Evolutionary conservation across 116 monocot species (phyloP), one percentile per base, ranked within the genome.

Genomic region (Iris pallida): DNA sequence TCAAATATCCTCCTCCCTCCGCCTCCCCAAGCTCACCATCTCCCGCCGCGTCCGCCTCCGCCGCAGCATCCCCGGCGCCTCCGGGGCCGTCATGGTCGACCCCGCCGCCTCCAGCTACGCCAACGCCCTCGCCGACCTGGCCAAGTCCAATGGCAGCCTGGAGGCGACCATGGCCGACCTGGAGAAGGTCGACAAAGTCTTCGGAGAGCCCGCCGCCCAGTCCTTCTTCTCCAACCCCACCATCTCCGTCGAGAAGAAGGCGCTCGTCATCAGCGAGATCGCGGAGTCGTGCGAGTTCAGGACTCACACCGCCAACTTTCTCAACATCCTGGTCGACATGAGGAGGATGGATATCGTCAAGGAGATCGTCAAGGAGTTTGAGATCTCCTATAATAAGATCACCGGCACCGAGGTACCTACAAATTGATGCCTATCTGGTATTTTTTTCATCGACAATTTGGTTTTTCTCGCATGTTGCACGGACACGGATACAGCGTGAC

Each of bases 351-450:
- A 79, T 18, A 43, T 89, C 68, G 14, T 91, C 30, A 45, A 57
- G 45, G 85, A 91, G 30, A 91, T 96, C 55, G 86, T 77, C 16
- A 73, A 77, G 79, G 91, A 91, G 68, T 96, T 89, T 61, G 91
- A 91, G 70, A 45, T 13, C 5, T 64, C 40, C 65, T 89, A 81
- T 65, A 96, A 91, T 66, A 45, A 42, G 64, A 65, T 86, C 4
- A 96, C 96, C 9, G 88, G 87, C 42, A 96, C 92, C 15, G 91
- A 96, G 82, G 76, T 86, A 63, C 86, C 93, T 4, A 30, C n/a
- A 30, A 30, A 1, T 30, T 30, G 3, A 30, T 66, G 17, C 1
- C 4, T 61, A 60, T 4, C 42, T 42, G 12, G 4, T 12, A 4
- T 12, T 60, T 40, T 13, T 15, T 60, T 60, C 10, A 30, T 30